Percentiles rank a stretch among this genome's conserved stretches.
These are phyloP conservation scores for Aspergillus sp. DNA, from an alignment of 2,329 filamentous ascomycete species.

Conservation along the genomic window DNA sequence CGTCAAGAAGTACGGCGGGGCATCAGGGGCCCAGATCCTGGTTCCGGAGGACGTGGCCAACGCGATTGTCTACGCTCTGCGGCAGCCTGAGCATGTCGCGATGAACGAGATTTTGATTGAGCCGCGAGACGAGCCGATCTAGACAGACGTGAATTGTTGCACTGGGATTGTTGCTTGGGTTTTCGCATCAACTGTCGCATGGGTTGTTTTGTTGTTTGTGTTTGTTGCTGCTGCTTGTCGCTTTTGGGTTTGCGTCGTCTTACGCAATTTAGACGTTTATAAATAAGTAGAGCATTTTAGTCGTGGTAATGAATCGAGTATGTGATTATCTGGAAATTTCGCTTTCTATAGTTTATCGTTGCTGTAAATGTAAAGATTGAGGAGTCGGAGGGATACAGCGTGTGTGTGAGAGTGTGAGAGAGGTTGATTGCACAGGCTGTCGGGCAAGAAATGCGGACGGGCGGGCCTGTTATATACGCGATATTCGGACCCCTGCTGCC, in stretches of 20 bases:
- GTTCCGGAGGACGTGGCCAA: constrained; percentile 70
- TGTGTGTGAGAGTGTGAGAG: too few relatives aligned
- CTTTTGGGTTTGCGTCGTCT: neutral
- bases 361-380: too few relatives aligned
- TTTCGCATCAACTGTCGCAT: neutral
- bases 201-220: neutral
- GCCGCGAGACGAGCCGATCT: constrained; percentile 74
- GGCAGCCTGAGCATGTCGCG: constrained; percentile 71
- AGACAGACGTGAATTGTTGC: constrained; percentile 14
- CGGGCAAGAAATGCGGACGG: neutral
- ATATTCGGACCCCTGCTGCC: neutral
- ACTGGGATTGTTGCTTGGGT: neutral
- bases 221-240: neutral
- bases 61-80: constrained; percentile 71
- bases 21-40: constrained; percentile 72
- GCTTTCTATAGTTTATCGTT: too few relatives aligned
- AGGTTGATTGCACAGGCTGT: neutral
- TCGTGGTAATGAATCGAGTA: neutral
- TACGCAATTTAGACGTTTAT: neutral
- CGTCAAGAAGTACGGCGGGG: constrained; percentile 74
- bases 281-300: constrained; percentile 1
- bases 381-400: too few relatives aligned
- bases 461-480: neutral
- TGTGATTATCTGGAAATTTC: neutral
- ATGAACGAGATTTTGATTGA: constrained; percentile 81